phyloP scores from a whole-genome alignment of 2,329 filamentous ascomycete genomes.

The Aureobasidium namibiae region DNA sequence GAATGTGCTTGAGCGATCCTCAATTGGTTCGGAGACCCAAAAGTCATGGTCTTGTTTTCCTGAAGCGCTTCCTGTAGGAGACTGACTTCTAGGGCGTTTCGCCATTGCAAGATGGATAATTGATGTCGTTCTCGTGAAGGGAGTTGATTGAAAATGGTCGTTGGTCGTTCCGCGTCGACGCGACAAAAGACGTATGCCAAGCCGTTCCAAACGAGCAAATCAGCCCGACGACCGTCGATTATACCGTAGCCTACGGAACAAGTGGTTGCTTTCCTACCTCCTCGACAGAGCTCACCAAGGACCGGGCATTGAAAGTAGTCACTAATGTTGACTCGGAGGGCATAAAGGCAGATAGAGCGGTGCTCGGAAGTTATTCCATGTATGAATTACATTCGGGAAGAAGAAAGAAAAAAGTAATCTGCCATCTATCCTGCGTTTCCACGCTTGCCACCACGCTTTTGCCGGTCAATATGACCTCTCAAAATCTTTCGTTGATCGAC shows the following conservation, averaged over 20 bases:
- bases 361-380: no score
- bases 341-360: no score
- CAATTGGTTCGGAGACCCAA: slow-evolving; percentile 37
- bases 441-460: slow-evolving; percentile 74
- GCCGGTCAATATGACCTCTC: slow-evolving; percentile 71
- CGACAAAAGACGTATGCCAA: background rate
- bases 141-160: background rate
- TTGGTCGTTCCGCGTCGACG: background rate
- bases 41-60: slow-evolving; percentile 22
- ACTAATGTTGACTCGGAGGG: no score
- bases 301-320: no score
- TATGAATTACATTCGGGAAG: no score
- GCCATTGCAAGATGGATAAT: background rate
- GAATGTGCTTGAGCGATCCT: slow-evolving; percentile 46
- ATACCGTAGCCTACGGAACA: background rate
- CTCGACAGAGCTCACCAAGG: background rate
- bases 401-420: background rate
- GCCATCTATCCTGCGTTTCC: slow-evolving; percentile 46
- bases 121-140: background rate
- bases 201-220: background rate
- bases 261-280: background rate
- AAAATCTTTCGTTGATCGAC: slow-evolving; percentile 75
- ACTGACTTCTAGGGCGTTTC: slow-evolving; percentile 13
- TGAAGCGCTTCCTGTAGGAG: slow-evolving; percentile 4
- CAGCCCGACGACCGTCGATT: background rate